Percentiles rank a stretch among this genome's conserved stretches.
Conservation (phyloP, 202 grass and related monocot species). For the Bolboschoenoplectus hybrid region DNA sequence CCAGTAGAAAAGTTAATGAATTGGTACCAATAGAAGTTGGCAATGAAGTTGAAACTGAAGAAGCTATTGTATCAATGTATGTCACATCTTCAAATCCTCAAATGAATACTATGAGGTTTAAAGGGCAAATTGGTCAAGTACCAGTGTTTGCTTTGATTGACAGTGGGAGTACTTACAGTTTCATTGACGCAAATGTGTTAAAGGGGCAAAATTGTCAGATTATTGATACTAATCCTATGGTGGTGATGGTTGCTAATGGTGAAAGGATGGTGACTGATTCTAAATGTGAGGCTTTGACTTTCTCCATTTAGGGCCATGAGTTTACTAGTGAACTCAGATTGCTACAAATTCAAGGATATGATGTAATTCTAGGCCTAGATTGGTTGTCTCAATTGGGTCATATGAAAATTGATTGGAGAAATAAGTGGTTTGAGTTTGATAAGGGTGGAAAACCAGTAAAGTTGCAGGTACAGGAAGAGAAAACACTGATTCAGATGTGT, state of each 20-base stretch:
- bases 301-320: neutral
- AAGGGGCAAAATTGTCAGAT: neutral
- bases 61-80: too few relatives aligned
- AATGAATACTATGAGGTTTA: neutral
- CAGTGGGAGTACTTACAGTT: neutral
- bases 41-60: too few relatives aligned
- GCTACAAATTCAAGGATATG: neutral
- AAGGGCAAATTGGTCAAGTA: too few relatives aligned
- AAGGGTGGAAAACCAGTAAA: neutral
- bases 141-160: neutral
- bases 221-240: neutral
- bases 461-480: neutral
- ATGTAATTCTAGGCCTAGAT: neutral
- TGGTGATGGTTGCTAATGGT: neutral
- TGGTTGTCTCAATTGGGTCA: neutral
- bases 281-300: neutral
- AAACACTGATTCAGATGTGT: neutral
- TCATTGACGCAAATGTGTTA: neutral
- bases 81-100: too few relatives aligned
- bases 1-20: too few relatives aligned
- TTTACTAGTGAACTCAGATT: neutral
- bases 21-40: too few relatives aligned
- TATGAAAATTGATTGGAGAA: neutral
- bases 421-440: neutral
- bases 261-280: neutral